Evolutionary conservation across 2,329 filamentous ascomycete species (phyloP), one percentile per base, ranked within the genome.

Genomic region (Penicillium sp.): DNA sequence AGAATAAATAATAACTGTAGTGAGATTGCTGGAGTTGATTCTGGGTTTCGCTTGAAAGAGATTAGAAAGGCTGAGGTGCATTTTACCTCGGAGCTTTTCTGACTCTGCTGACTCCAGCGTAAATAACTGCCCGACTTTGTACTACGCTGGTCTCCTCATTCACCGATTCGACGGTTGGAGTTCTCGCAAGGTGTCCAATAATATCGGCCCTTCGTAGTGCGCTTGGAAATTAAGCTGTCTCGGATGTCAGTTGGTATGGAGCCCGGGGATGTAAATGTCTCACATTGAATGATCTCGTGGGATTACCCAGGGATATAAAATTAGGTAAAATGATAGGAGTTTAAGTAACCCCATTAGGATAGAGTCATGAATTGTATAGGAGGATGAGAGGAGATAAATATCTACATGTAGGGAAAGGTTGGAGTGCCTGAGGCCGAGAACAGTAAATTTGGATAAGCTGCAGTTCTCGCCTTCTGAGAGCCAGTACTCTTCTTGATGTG

Each of bases 101-200:
- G 36, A 47, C 25, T 42, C 41, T 42, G 57, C 50, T 60, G 55
- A 55, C 50, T 55, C 47, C 49, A 10, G 42, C 36, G 36, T 51
- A 25, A 39, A 19, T 44, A 35, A 25, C 27, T 33, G 41, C 3
- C 53, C 49, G 64, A 61, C 9, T 62, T 49, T 45, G 62, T 66
- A 27, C 44, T n/a, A 65, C 59, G 33, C n/a, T 8, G 31, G 12
- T 41, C 42, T 61, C 49, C 44, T n/a, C 29, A 31, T 49, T n/a
- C 35, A 13, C 53, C 48, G 25, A 49, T 45, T 59, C 31, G 48
- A 45, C 17, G n/a, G 27, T 23, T 23, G 23, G 12, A 8, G 21
- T 13, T 13, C 17, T 33, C 4, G 27, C 53, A 49, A 6, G 35
- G 19, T 31, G 23, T 13, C 45, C 29, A 51, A 35, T 48, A 13